Conservation (phyloP, 805 yeast genomes). For the Starmera dryadoides region DNA sequence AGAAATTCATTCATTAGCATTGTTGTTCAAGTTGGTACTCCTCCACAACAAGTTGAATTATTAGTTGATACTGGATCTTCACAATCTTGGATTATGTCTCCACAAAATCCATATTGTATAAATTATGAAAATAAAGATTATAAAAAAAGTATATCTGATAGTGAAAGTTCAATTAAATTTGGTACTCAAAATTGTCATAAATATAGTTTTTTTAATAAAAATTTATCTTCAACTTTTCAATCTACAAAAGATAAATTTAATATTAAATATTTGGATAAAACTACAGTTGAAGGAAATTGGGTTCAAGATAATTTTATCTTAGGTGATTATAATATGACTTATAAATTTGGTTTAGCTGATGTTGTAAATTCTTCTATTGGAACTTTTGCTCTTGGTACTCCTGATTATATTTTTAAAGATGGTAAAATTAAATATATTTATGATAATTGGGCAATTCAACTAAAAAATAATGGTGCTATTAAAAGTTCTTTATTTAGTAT, state of each 20-base stretch:
- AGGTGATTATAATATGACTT: constrained; percentile 20
- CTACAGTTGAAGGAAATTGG: constrained; percentile 43
- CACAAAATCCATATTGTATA: constrained; percentile 8
- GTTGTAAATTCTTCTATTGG: constrained; percentile 24
- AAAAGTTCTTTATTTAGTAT: constrained; percentile 12
- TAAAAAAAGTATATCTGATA: background rate
- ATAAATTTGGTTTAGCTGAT: constrained; percentile 26
- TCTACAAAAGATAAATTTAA: constrained; percentile 21
- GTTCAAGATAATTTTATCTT: constrained; percentile 29
- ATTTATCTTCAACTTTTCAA: constrained; percentile 21
- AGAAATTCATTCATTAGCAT: constrained; percentile 5
- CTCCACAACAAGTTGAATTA: constrained; percentile 19
- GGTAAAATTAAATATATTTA: constrained; percentile 1
- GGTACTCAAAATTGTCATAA: constrained; percentile 14
- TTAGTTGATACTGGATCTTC: constrained; percentile 29
- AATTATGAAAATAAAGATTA: background rate
- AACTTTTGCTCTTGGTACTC: constrained; percentile 38
- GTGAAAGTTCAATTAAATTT: too few species aligned
- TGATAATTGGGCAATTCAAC: constrained; percentile 6
- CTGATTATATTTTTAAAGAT: constrained; percentile 3
- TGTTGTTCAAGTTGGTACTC: constrained; percentile 9
- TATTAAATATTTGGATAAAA: constrained; percentile 40
- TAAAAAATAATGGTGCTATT: constrained; percentile 4
- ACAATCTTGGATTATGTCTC: constrained; percentile 25
- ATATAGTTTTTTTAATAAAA: constrained; percentile 25